Percentiles rank a stretch among this genome's conserved stretches.
These are phyloP conservation scores for Pichia cabralensis DNA, from an alignment of 805 yeast genomes.

Conservation along the genomic window DNA sequence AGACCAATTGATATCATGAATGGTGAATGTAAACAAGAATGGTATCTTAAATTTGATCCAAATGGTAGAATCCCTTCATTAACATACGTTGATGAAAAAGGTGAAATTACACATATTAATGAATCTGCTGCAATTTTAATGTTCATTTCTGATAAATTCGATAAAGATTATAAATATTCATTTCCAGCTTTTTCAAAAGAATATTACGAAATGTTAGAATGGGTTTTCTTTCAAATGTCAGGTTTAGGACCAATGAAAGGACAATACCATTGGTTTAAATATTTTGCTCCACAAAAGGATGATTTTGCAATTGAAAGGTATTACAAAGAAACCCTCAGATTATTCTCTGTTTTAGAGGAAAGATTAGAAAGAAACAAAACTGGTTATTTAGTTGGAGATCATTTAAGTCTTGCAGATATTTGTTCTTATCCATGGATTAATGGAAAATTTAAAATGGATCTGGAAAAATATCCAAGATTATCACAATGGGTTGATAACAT, in stretches of 20 bases:
- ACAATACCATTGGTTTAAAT: constrained; percentile 40
- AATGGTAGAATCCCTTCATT: constrained; percentile 58
- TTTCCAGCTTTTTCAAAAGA: constrained; percentile 28
- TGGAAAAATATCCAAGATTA: constrained; percentile 30
- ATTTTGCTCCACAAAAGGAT: constrained; percentile 38
- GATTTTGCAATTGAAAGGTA: constrained; percentile 47
- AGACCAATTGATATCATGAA: constrained; percentile 32
- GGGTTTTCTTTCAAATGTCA: constrained; percentile 49
- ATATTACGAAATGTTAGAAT: constrained; percentile 45
- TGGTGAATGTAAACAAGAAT: constrained; percentile 42
- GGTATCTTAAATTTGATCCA: constrained; percentile 49
- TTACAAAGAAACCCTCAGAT: constrained; percentile 39
- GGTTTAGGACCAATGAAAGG: constrained; percentile 57
- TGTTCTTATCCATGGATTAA: constrained; percentile 38
- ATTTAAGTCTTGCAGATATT: constrained; percentile 50
- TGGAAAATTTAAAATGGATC: constrained; percentile 5
- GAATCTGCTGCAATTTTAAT: constrained; percentile 56
- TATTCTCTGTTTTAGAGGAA: constrained; percentile 44
- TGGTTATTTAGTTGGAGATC: constrained; percentile 54
- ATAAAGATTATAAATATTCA: constrained; percentile 38
- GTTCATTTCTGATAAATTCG: constrained; percentile 53
- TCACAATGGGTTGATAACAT: constrained; percentile 32
- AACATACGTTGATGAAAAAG: constrained; percentile 30
- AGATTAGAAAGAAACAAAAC: constrained; percentile 36
- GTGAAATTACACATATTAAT: constrained; percentile 34